Conservation (phyloP, 495 filamentous ascomycete genomes). For the Filosporella fistucella region DNA sequence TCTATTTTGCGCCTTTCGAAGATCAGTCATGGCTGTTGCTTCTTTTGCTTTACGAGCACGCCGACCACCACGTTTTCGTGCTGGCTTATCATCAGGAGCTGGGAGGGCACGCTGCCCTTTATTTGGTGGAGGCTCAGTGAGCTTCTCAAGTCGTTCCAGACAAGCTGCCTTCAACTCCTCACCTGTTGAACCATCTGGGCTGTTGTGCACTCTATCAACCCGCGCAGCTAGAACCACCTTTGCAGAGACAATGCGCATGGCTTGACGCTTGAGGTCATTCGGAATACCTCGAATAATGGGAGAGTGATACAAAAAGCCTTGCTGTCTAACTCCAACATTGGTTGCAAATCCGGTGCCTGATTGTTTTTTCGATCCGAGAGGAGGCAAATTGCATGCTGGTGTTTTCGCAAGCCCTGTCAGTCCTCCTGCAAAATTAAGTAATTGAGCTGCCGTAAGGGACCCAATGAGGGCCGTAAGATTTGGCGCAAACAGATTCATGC, state of each 20-base stretch:
- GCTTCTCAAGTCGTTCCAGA: constrained; percentile 84
- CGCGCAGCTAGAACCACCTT: constrained; percentile 91
- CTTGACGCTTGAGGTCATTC: constrained; percentile 84
- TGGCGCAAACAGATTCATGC: constrained; percentile 93
- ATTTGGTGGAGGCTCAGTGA: constrained; percentile 90
- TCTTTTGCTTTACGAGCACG: constrained; percentile 95
- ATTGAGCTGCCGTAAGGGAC: constrained; percentile 90
- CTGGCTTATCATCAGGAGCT: constrained; percentile 92
- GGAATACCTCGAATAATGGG: constrained; percentile 80
- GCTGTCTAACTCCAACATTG: constrained; percentile 85
- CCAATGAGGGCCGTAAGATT: constrained; percentile 93
- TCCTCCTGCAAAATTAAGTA: constrained; percentile 90
- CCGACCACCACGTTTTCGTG: constrained; percentile 87
- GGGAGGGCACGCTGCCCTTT: constrained; percentile 84
- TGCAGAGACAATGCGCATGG: constrained; percentile 90
- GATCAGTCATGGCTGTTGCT: constrained; percentile 92
- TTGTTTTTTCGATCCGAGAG: constrained; percentile 83
- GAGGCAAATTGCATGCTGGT: constrained; percentile 86
- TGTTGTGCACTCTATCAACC: constrained; percentile 80
- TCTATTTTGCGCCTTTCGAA: constrained; percentile 93
- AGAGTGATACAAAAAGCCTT: constrained; percentile 92
- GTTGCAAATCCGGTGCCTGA: constrained; percentile 84
- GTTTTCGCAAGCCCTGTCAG: constrained; percentile 84
- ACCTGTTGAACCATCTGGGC: constrained; percentile 76
- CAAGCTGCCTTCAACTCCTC: constrained; percentile 80